phyloP scores from a whole-genome alignment of 371 early-diverging fungal genomes.

The Mortierella sp. region DNA sequence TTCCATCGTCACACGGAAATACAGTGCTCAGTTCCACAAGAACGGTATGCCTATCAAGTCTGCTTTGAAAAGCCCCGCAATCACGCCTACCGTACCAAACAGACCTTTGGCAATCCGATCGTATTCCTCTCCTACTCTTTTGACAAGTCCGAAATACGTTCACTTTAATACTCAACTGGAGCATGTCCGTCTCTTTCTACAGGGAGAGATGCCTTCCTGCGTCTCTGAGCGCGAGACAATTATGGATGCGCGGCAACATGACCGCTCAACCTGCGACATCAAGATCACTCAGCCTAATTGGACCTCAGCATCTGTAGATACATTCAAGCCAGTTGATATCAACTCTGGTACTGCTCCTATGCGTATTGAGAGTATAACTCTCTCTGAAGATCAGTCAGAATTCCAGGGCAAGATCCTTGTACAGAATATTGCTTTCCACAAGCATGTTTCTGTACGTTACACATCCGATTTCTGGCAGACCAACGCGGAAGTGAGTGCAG shows the following conservation, averaged over 20 bases:
- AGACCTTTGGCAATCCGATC: conserved; percentile 25
- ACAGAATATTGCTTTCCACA: conserved; percentile 84
- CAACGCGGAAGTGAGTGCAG: conserved; percentile 66
- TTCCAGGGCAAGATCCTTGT: conserved; percentile 74
- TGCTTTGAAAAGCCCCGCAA: conserved; percentile 24
- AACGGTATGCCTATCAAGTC: conserved; percentile 40
- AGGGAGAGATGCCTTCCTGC: conserved; percentile 68
- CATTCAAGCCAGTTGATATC: conserved; percentile 29
- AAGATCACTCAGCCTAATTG: conserved; percentile 56
- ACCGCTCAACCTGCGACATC: conserved; percentile 57
- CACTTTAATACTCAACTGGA: conserved; percentile 72
- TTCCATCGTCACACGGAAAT: not conserved
- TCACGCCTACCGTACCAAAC: not conserved
- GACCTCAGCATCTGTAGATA: conserved; percentile 17
- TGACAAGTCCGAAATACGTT: conserved; percentile 65
- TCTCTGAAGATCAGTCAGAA: conserved; percentile 53
- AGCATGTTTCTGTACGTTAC: conserved; percentile 76
- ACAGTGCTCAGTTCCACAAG: conserved; percentile 35
- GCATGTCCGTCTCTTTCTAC: conserved; percentile 67
- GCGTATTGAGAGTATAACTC: conserved; percentile 37
- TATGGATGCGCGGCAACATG: conserved; percentile 55
- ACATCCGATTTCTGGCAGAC: conserved; percentile 80
- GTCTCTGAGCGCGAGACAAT: conserved; percentile 62
- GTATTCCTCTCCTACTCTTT: conserved; percentile 59
- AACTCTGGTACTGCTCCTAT: conserved; percentile 43